Base-by-base conservation (phyloP, 768 basidiomycete genomes). In the Suillus alpinus region DNA sequence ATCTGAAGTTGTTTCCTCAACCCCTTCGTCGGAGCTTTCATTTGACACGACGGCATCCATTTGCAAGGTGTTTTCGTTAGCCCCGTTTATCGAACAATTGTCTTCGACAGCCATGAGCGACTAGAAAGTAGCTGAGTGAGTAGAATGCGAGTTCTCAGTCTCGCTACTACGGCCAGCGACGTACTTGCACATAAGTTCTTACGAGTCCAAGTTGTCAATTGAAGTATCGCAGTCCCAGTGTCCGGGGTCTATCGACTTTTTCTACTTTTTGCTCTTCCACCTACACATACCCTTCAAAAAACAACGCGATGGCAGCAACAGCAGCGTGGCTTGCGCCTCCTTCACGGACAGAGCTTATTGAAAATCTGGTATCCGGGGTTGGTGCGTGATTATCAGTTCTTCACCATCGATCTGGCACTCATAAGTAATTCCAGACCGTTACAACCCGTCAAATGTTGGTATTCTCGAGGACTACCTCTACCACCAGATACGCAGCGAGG, bases 401-500 rank as follows among this genome's bases (percentile, higher is more conserved):
- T 23, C 16, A 40, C 46, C 6, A 32, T 53, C 59, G 53, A 6
- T 56, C 14, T 32, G 5, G 29, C 57, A 34, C 41, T 61, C 18
- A 23, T 55, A 64, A 58, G 41, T 56, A 32, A 60, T 60, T 55
- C 9, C 60, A 97, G 96, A 98, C 80, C 89, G 96, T 61, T 98
- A 98, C 76, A 98, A 98, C 77, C 96, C 96, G 46, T 88, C 89
- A 57, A 98, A 98, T 73, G 87, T 96, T 61, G 81, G 86, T 40
- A 91, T 95, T 66, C 87, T 98, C 61, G 96, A 98, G 77, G 96
- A 98, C 72, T 98, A 98, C 77, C 86, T 98, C 62, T 93, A 92
- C 74, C 89, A 93, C 73, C 96, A 99, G 76, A 93, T 94, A 64
- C 84, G 90, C 66, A 89, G 86, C 68, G 88, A 90, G 66, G 91